phyloP scores from a whole-genome alignment of 345 rosid genomes.

The Eucalyptus cladocalyx region DNA sequence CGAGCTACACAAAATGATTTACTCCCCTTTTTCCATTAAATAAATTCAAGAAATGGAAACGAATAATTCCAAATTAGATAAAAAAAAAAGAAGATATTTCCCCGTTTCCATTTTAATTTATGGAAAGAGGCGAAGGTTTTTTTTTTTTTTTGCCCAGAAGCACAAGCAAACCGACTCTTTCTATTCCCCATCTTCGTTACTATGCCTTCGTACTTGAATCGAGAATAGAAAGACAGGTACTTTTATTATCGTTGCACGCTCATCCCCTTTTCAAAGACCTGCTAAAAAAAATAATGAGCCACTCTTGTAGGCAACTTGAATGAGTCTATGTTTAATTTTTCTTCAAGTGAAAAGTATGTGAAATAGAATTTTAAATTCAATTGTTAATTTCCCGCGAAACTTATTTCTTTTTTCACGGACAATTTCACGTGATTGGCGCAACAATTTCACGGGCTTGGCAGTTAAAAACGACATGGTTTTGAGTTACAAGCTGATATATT shows the following conservation, averaged over 20 bases:
- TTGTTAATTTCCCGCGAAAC: neutral
- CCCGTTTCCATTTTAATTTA: neutral
- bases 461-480: neutral
- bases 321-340: neutral
- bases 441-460: neutral
- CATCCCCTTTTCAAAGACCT: neutral
- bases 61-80: neutral
- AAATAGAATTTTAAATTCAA: neutral
- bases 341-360: neutral
- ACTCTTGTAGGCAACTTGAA: neutral
- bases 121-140: neutral
- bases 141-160: too few species aligned
- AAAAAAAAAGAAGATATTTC: neutral
- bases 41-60: neutral
- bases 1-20: neutral
- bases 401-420: neutral
- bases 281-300: neutral
- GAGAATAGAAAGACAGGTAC: neutral
- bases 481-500: neutral
- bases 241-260: neutral
- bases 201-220: neutral
- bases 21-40: neutral
- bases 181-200: neutral
- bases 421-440: neutral
- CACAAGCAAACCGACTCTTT: neutral